phyloP scores from a whole-genome alignment of 148 eudicot species.

The Arctostaphylos glauca region DNA sequence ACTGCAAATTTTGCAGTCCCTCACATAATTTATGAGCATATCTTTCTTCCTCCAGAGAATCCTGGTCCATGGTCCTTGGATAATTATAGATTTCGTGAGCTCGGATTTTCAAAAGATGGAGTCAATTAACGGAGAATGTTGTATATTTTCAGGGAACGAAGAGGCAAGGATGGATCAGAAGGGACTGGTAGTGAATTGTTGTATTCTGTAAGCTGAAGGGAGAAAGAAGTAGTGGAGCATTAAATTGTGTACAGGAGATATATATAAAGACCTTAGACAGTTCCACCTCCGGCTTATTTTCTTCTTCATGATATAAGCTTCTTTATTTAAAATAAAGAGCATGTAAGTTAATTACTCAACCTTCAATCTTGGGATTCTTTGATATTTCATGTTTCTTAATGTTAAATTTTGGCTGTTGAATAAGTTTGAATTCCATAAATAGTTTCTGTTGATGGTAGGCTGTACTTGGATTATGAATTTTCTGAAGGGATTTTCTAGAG shows the following conservation, averaged over 20 bases:
- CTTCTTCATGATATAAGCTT: conserved; percentile 1
- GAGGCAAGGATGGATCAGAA: conserved; percentile 46
- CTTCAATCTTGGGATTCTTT: conserved; percentile 7
- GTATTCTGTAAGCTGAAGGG: conserved; percentile 31
- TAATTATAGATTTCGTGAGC: neutral
- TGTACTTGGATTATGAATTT: neutral
- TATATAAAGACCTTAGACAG: neutral
- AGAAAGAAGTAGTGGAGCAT: neutral
- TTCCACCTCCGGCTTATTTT: conserved; percentile 8
- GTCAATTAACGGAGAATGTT: neutral
- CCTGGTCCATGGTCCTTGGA: neutral
- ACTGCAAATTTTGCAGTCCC: neutral
- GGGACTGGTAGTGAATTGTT: conserved; percentile 40
- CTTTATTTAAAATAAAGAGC: neutral
- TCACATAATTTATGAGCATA: neutral
- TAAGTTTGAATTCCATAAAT: neutral
- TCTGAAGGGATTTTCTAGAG: neutral
- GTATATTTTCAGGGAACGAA: conserved; percentile 45
- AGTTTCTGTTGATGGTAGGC: neutral
- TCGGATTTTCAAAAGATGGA: neutral
- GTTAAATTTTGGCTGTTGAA: neutral
- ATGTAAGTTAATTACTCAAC: neutral
- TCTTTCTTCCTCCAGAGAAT: neutral
- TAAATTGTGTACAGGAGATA: conserved; percentile 16
- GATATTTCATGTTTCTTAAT: neutral